Base-by-base conservation (phyloP, 805 yeast genomes). In the Ogataea pini region DNA sequence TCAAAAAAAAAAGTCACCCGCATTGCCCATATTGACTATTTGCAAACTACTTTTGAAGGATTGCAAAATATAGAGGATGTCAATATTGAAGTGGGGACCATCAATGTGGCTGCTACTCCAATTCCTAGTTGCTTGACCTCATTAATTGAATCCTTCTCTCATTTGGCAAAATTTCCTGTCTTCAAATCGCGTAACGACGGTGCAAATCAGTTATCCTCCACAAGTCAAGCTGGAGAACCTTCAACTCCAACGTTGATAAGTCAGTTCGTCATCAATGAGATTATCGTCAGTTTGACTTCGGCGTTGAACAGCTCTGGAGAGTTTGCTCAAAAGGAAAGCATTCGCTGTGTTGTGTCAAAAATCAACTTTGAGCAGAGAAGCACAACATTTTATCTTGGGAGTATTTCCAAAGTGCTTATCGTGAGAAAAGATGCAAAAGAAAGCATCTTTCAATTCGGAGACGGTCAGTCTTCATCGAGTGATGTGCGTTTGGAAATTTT, bases 401-500 rank as follows among this genome's bases (percentile, higher is more conserved):
- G 79, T 1, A 50, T 81, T 1, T 68, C 72, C 38, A 56, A 52
- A 0, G 49, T 78, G n/a, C 48, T 56, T 1, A 48, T 73, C 4
- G 14, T 64, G 3, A 48, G 67, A 17, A 29, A 46, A 16, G 51
- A 48, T 10, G 36, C 25, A 2, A 49, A 61, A 19, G 58, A 63
- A 10, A 42, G 49, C 1, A n/a, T 50, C 5, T 43, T 64, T 22
- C 43, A 50, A 25, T 68, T 77, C 48, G 61, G 58, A 20, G 58
- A 61, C n/a, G 44, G 56, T 2, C 52, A 58, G 20, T 37, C 61
- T 13, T 49, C 56, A 1, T 73, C 72, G 34, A 75, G 77, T 6
- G 88, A 83, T 54, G 41, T 83, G 2, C 59, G 83, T 28, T 78
- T 82, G 59, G 86, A 83, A 57, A 48, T 73, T 18, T 71, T 73